Conservation (phyloP, 495 filamentous ascomycete genomes). For the Bombardia bombarda region DNA sequence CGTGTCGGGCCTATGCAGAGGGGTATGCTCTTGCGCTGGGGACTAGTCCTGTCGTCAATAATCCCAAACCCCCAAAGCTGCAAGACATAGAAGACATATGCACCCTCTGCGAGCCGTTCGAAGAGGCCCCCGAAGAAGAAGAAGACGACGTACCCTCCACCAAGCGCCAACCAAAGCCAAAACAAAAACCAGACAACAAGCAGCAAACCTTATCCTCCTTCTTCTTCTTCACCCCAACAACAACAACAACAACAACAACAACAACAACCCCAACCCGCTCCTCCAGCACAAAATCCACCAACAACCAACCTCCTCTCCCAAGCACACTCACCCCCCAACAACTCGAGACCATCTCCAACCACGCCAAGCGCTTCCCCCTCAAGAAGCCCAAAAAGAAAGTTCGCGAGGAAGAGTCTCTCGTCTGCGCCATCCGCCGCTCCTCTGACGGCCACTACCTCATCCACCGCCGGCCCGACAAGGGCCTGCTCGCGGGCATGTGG, state of each 20-base stretch:
- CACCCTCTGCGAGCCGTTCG: slow-evolving; percentile 27
- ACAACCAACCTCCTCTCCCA: not conserved
- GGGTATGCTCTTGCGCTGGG: slow-evolving; percentile 21
- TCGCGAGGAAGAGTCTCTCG: slow-evolving; percentile 35
- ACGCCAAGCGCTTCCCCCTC: slow-evolving; percentile 36
- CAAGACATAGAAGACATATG: slow-evolving; percentile 36
- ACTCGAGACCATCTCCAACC: slow-evolving; percentile 21
- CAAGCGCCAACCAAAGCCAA: not conserved
- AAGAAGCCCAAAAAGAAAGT: slow-evolving; percentile 31
- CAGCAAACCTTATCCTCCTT: slow-evolving; percentile 20
- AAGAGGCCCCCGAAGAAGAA: slow-evolving; percentile 13
- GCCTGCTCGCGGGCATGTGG: slow-evolving; percentile 37
- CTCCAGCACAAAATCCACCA: not conserved
- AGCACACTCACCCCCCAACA: not conserved
- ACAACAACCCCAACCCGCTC: not conserved
- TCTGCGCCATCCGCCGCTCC: slow-evolving; percentile 31
- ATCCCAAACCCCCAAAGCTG: not conserved
- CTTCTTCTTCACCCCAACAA: slow-evolving; percentile 10
- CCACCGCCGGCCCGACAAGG: slow-evolving; percentile 33
- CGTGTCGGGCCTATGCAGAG: slow-evolving; percentile 34
- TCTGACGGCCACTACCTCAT: slow-evolving; percentile 31
- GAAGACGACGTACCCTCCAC: not conserved
- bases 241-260: not conserved
- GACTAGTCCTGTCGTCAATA: not conserved
- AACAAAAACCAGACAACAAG: too few species aligned